These are phyloP conservation scores for Mucor irregularis DNA, from an alignment of 371 early-diverging fungal genomes.

Conservation along the genomic window DNA sequence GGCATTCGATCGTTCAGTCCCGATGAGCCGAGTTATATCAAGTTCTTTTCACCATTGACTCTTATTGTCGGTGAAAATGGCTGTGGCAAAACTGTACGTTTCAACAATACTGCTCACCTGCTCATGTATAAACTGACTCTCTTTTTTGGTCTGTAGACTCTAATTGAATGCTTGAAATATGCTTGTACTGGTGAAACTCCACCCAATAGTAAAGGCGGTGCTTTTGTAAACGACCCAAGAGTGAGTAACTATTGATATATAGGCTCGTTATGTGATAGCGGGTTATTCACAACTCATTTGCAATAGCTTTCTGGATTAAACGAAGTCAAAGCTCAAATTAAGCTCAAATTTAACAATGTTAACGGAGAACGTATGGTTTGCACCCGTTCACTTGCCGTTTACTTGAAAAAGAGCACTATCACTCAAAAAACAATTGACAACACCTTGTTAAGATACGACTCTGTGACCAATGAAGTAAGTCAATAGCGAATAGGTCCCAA, in stretches of 20 bases:
- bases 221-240: conserved; percentile 98
- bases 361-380: conserved; percentile 76
- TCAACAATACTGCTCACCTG: not conserved
- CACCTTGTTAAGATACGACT: conserved; percentile 63
- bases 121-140: not conserved
- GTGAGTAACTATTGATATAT: conserved; percentile 51
- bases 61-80: conserved; percentile 99
- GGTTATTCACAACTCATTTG: no score
- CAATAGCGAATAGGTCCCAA: not conserved
- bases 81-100: conserved; percentile 90
- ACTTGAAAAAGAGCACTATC: conserved; percentile 64
- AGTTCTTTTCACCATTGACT: conserved; percentile 95
- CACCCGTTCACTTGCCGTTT: conserved; percentile 79
- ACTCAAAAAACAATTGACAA: conserved; percentile 90
- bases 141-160: conserved; percentile 60
- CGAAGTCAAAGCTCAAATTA: conserved; percentile 96
- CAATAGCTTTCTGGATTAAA: conserved; percentile 73
- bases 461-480: conserved; percentile 61
- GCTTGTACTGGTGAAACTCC: conserved; percentile 97
- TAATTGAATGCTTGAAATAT: conserved; percentile 98
- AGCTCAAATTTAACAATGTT: conserved; percentile 84
- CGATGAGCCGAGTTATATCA: conserved; percentile 74
- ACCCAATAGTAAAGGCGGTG: conserved; percentile 89
- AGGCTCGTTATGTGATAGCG: no score
- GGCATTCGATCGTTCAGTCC: conserved; percentile 98